These are phyloP conservation scores for Penium margaritaceum DNA, from an alignment of 139 green algal species.

Conservation along the genomic window DNA sequence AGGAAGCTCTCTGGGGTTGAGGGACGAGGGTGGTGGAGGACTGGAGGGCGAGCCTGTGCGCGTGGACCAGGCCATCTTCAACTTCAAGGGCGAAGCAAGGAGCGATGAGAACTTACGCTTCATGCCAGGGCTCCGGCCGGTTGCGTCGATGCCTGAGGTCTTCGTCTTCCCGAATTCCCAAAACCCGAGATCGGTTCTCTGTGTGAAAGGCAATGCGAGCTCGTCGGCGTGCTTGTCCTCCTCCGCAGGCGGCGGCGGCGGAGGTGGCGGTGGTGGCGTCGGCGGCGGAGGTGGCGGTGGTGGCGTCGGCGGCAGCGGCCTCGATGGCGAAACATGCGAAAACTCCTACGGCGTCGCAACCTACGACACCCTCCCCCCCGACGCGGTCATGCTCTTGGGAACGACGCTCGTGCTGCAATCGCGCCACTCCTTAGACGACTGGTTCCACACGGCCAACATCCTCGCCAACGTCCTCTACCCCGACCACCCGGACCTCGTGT, in stretches of 20 bases:
- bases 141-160: conserved; percentile 24
- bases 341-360: conserved; percentile 4
- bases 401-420: conserved; percentile 1
- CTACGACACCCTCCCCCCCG: neutral
- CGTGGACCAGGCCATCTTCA: no score
- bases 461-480: neutral
- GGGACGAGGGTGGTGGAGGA: no score
- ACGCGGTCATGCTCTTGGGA: neutral
- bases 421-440: conserved; percentile 11
- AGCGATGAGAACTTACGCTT: conserved; percentile 34
- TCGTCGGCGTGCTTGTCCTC: neutral
- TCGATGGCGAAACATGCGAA: neutral
- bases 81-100: no score
- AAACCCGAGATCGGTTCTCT: conserved; percentile 17
- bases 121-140: conserved; percentile 3
- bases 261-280: no score
- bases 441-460: neutral
- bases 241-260: no score
- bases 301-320: no score
- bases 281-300: no score
- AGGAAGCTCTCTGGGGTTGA: no score
- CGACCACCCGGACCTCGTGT: neutral
- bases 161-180: conserved; percentile 11
- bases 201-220: conserved; percentile 9
- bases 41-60: no score